Base-by-base conservation (phyloP, 805 yeast genomes). In the Nakazawaea wickerhamii region DNA sequence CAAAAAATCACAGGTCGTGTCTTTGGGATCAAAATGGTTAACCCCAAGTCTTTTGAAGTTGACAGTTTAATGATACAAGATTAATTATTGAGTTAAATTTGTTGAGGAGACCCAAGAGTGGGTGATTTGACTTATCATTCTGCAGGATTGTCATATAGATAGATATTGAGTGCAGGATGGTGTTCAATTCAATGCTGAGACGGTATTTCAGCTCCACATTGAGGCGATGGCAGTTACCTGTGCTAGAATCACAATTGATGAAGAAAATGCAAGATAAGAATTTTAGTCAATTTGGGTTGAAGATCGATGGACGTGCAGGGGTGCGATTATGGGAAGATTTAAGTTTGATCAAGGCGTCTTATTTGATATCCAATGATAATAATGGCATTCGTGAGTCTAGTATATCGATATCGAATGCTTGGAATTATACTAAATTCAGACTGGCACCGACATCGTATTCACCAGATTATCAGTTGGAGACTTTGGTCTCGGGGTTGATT, bases 211-310 rank as follows among this genome's bases (percentile, higher is more conserved):
- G 41, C 15, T n/a, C 34, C 18, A 28, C 31, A 28, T 15, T 2
- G 31, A 10, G 11, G 14, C 31, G 31, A 28, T 28, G 15, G 31
- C 31, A 10, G 31, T 28, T 28, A 33, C 42, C 42, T 8, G 33
- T 4, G 17, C n/a, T 28, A 15, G 40, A 34, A 20, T 11, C 19
- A n/a, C 36, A 38, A 17, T 26, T 43, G 26, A 14, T 34, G 32
- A 7, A 3, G 9, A 43, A 38, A 22, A 13, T 43, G 31, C 14
- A 23, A 22, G 43, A 43, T 19, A 34, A 30, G n/a, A 36, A 21
- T 19, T 37, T 43, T 14, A 38, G 22, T 13, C 42, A 33, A 17
- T 33, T 33, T 38, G 40, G 46, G 19, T 18, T 28, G 4, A 21
- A 15, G 8, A 9, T 37, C 7, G 26, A 23, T 23, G 26, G 26